These are phyloP conservation scores for Erigeron philadelphicus DNA, from an alignment of 140 eudicot genomes.

Conservation along the genomic window DNA sequence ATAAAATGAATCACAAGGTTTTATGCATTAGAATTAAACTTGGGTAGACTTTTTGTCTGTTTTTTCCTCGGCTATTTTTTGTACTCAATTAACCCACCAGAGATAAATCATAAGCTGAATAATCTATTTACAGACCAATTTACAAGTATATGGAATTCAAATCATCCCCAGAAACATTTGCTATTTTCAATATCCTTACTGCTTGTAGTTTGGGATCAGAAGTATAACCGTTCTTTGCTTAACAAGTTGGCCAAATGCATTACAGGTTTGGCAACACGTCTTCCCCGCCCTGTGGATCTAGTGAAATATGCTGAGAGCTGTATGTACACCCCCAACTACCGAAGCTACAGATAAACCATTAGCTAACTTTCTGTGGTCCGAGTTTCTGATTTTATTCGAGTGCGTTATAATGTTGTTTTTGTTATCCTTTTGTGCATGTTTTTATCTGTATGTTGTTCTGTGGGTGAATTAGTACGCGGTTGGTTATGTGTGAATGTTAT, in stretches of 20 bases:
- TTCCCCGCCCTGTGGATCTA: conserved; percentile 76
- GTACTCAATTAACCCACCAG: neutral
- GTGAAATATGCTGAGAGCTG: conserved; percentile 91
- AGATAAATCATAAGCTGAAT: neutral
- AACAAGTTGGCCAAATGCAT: neutral
- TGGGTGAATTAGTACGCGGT: conserved; percentile 9
- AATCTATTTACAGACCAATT: neutral
- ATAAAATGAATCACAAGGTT: neutral
- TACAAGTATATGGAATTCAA: neutral
- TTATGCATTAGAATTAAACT: neutral
- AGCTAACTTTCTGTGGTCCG: neutral
- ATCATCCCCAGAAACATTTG: neutral
- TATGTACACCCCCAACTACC: conserved; percentile 86
- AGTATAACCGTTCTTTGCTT: neutral
- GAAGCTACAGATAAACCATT: conserved; percentile 56
- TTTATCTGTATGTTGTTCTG: conserved; percentile 7
- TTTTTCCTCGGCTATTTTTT: neutral
- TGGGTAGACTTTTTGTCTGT: neutral
- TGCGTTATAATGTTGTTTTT: conserved; percentile 6
- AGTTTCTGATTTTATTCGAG: conserved; percentile 7
- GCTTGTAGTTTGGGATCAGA: neutral
- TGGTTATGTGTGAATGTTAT: conserved; percentile 11
- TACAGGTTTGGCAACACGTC: conserved; percentile 83
- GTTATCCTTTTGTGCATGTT: conserved; percentile 13
- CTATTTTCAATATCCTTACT: neutral